phyloP scores from a whole-genome alignment of 1,139 yeast species.

The Lodderomyces margitis region DNA sequence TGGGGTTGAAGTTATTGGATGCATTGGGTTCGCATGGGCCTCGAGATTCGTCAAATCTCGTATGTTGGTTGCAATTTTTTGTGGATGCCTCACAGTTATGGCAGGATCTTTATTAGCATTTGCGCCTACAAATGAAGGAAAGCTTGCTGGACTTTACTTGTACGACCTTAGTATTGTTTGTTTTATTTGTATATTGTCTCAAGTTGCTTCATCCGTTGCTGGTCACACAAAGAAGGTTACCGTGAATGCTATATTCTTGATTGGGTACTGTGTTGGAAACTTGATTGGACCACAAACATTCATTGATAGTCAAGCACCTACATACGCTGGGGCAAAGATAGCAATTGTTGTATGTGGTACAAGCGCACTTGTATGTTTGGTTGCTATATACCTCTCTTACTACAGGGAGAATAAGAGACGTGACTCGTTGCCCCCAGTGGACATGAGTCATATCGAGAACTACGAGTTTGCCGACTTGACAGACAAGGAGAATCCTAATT shows the following conservation, averaged over 20 bases:
- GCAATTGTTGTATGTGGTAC: conserved; percentile 34
- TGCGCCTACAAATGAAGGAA: conserved; percentile 31
- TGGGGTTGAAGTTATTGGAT: conserved; percentile 42
- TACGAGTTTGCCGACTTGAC: conserved; percentile 63
- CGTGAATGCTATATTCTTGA: conserved; percentile 56
- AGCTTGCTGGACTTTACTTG: conserved; percentile 43
- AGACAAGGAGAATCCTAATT: conserved; percentile 62
- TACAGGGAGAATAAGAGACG: conserved; percentile 26
- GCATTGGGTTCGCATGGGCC: conserved; percentile 32
- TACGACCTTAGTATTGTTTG: conserved; percentile 34
- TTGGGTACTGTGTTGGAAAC: conserved; percentile 68
- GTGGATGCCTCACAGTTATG: conserved; percentile 34
- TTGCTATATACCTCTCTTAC: conserved; percentile 29
- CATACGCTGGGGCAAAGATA: conserved; percentile 45
- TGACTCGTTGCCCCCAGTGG: conserved; percentile 18
- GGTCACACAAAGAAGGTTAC: conserved; percentile 70
- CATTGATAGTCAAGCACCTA: conserved; percentile 51
- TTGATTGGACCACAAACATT: conserved; percentile 73
- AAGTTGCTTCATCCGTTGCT: conserved; percentile 58
- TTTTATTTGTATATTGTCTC: conserved; percentile 47
- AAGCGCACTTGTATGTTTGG: conserved; percentile 22
- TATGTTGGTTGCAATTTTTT: conserved; percentile 42
- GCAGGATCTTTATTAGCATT: conserved; percentile 51
- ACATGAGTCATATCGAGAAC: conserved; percentile 35
- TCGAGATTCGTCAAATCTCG: conserved; percentile 32